These are phyloP conservation scores for Alternaria incomplexa DNA, from an alignment of 2,329 filamentous ascomycete genomes.

Conservation along the genomic window DNA sequence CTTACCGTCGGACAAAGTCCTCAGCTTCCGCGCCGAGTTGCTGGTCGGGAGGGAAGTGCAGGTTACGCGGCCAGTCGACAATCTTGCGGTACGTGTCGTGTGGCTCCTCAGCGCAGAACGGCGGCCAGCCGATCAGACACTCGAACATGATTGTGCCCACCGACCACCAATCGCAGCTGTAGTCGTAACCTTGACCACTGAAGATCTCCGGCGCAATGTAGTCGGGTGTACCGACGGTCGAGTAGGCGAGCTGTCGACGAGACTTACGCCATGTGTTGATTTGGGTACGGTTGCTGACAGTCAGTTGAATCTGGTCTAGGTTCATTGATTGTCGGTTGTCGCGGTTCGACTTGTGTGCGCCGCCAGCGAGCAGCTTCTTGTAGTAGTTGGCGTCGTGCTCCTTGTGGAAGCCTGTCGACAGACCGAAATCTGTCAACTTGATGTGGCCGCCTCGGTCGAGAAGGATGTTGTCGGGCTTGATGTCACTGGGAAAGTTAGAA, in stretches of 20 bases:
- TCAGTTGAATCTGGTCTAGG: conserved; percentile 97
- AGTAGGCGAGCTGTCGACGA: conserved; percentile 94
- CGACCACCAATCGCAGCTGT: conserved; percentile 99
- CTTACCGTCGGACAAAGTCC: conserved; percentile 87
- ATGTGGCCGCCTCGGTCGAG: conserved; percentile 95
- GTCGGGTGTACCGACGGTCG: conserved; percentile 95
- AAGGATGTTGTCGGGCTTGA: conserved; percentile 98
- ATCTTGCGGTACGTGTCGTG: conserved; percentile 99
- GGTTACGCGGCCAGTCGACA: conserved; percentile 93
- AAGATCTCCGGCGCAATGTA: conserved; percentile 99
- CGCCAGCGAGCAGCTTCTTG: conserved; percentile 87
- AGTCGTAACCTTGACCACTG: conserved; percentile 93
- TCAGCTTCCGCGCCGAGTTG: conserved; percentile 87
- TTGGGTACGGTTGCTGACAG: conserved; percentile 94
- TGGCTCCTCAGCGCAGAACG: conserved; percentile 96
- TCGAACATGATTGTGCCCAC: conserved; percentile 99
- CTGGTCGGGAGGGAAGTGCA: conserved; percentile 97
- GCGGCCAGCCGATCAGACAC: conserved; percentile 97
- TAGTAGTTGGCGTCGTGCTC: conserved; percentile 99
- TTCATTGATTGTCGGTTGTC: conserved; percentile 90
- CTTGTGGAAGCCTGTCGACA: conserved; percentile 97
- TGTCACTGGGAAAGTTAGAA: conserved; percentile 67
- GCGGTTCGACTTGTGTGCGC: conserved; percentile 52
- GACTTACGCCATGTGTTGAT: conserved; percentile 99
- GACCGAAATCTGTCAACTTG: conserved; percentile 96